Evolutionary conservation across 192 early-diverging fungal species (phyloP).

Genomic region (Umbelopsis ramanniana): DNA sequence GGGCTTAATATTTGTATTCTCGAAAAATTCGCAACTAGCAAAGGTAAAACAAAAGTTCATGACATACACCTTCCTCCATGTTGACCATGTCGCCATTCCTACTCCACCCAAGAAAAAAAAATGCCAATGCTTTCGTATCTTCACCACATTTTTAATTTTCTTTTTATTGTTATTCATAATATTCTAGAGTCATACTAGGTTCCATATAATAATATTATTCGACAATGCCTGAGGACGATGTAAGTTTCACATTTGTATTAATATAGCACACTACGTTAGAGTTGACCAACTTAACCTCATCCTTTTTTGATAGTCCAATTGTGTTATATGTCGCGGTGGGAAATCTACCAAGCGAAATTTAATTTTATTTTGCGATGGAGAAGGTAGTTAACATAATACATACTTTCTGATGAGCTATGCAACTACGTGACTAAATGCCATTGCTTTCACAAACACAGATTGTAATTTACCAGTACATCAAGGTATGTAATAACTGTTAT

Average conservation of each 20-base stretch:
- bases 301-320: conserved; percentile 38
- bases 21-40: neutral
- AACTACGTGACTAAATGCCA: neutral
- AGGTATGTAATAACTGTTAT: conserved; percentile 17
- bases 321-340: conserved; percentile 50
- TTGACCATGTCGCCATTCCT: neutral
- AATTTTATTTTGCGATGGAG: conserved; percentile 58
- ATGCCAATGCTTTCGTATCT: neutral
- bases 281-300: neutral
- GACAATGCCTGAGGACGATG: conserved; percentile 3
- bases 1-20: neutral
- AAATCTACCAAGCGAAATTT: conserved; percentile 46
- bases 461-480: conserved; percentile 35
- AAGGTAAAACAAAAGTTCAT: neutral
- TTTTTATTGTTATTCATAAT: neutral
- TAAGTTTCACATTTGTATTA: neutral
- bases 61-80: neutral
- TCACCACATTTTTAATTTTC: neutral
- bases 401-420: neutral
- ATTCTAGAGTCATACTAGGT: neutral
- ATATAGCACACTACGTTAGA: too few relatives aligned
- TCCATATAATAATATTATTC: neutral
- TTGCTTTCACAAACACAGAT: conserved; percentile 18
- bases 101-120: neutral
- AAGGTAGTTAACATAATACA: conserved; percentile 33